A percentile compares a stretch with the other conserved stretches of the same genome.
Conservation (phyloP, 768 basidiomycete genomes). For the Trametes maxima region DNA sequence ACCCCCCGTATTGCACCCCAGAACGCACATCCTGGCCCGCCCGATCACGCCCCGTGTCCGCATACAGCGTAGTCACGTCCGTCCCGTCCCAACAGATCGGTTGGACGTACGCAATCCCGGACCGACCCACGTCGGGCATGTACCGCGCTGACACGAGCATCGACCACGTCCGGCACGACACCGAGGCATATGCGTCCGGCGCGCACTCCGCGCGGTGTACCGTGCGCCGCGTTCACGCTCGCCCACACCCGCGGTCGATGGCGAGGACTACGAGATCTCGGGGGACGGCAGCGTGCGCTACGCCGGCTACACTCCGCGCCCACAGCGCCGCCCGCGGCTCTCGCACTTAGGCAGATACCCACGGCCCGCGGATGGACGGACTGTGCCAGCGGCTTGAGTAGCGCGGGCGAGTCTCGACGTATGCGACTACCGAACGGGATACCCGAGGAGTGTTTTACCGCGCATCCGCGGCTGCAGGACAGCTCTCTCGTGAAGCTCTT, state of each 20-base stretch:
- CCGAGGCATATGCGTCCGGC: constrained; percentile 72
- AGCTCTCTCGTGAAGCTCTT: too few species aligned
- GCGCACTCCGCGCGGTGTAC: constrained; percentile 51
- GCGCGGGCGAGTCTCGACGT: too few species aligned
- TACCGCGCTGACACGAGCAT: constrained; percentile 37
- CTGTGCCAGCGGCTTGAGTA: too few species aligned
- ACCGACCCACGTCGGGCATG: constrained; percentile 16
- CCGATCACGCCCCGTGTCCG: constrained; percentile 23
- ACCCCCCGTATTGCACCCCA: constrained; percentile 12
- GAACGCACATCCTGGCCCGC: constrained; percentile 17
- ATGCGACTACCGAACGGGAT: too few species aligned
- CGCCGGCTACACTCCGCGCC: constrained; percentile 35
- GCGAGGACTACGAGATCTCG: constrained; percentile 68
- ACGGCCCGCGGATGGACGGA: too few species aligned
- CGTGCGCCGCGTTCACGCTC: constrained; percentile 70
- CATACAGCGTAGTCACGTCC: constrained; percentile 22
- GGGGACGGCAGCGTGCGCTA: constrained; percentile 60
- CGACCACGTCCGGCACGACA: constrained; percentile 65
- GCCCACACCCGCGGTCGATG: constrained; percentile 73
- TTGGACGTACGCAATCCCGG: constrained; percentile 18
- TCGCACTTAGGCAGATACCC: too few species aligned
- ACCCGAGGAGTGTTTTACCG: too few species aligned
- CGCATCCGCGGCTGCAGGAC: too few species aligned
- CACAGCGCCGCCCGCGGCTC: constrained; percentile 15
- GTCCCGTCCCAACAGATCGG: constrained; percentile 14